Percentiles rank a stretch among this genome's conserved stretches.
Conservation (phyloP, 495 filamentous ascomycete species). For the Neurospora sp. region DNA sequence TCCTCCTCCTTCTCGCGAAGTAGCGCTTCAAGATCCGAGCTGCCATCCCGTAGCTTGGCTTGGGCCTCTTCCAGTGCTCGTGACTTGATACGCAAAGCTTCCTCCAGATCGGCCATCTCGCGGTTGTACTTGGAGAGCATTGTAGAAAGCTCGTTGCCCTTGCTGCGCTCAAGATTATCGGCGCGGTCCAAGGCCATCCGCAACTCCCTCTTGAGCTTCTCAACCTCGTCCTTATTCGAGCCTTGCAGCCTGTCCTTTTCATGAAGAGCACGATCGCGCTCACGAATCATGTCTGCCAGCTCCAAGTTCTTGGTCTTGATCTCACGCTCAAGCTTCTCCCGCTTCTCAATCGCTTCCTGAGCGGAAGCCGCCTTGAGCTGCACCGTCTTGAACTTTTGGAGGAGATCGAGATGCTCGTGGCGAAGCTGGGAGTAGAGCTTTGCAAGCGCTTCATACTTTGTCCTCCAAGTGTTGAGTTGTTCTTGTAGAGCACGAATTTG, state of each 20-base stretch:
- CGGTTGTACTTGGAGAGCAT: slow-evolving; percentile 93
- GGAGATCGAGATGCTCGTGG: slow-evolving; percentile 85
- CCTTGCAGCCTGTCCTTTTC: slow-evolving; percentile 80
- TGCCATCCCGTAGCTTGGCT: slow-evolving; percentile 63
- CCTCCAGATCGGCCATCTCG: slow-evolving; percentile 92
- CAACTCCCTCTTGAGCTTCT: slow-evolving; percentile 94
- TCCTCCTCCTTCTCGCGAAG: slow-evolving; percentile 94
- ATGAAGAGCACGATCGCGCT: slow-evolving; percentile 88
- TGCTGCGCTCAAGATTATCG: slow-evolving; percentile 83
- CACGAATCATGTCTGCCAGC: slow-evolving; percentile 95
- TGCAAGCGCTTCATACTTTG: slow-evolving; percentile 92
- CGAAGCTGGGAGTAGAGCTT: slow-evolving; percentile 95
- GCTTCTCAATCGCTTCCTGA: slow-evolving; percentile 88
- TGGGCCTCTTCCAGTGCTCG: slow-evolving; percentile 79
- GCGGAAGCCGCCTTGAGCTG: slow-evolving; percentile 94
- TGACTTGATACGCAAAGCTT: slow-evolving; percentile 80
- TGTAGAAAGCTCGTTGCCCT: slow-evolving; percentile 86
- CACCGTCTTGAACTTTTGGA: slow-evolving; percentile 90
- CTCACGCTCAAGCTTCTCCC: slow-evolving; percentile 92
- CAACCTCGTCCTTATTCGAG: slow-evolving; percentile 82
- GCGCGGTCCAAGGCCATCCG: slow-evolving; percentile 86
- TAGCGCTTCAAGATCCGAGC: slow-evolving; percentile 72
- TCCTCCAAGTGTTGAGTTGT: slow-evolving; percentile 91
- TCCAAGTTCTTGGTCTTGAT: slow-evolving; percentile 98
- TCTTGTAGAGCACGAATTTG: slow-evolving; percentile 87